Evolutionary conservation across 2,329 filamentous ascomycete genomes (phyloP).

Genomic region (Xylariaceae sp.): DNA sequence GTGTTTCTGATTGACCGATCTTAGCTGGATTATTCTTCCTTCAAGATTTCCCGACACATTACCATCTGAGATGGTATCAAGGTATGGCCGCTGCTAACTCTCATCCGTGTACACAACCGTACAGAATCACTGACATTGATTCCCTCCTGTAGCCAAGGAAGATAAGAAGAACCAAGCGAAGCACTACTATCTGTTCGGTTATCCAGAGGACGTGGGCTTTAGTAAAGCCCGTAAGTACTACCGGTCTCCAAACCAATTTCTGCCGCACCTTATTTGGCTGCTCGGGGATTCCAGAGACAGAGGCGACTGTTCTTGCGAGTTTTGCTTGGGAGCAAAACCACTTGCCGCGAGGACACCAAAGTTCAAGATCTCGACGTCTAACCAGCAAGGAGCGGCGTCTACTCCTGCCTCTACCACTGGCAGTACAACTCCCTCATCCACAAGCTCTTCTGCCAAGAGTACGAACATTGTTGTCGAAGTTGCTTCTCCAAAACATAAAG

Average conservation of each 20-base stretch:
- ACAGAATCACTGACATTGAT: constrained; percentile 1
- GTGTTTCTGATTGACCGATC: constrained; percentile 7
- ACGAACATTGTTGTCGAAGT: not conserved
- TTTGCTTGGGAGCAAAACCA: constrained; percentile 19
- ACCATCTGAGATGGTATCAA: constrained; percentile 22
- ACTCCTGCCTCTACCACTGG: not conserved
- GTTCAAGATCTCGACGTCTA: not conserved
- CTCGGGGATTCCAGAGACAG: constrained; percentile 17
- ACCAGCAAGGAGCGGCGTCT: not conserved
- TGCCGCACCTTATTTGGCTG: constrained; percentile 27
- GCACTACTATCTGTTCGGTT: constrained; percentile 26
- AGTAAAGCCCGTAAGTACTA: constrained; percentile 22
- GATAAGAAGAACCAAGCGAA: constrained; percentile 15
- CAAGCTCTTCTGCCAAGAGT: not conserved
- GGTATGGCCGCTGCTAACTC: not conserved
- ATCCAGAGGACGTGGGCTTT: constrained; percentile 18
- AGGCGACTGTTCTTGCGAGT: constrained; percentile 22
- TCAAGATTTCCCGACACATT: constrained; percentile 16
- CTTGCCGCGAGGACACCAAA: constrained; percentile 15
- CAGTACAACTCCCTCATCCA: not conserved
- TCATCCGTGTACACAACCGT: not conserved
- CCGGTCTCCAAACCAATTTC: constrained; percentile 25
- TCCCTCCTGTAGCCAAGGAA: constrained; percentile 7
- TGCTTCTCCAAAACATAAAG: not conserved
- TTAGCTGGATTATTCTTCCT: constrained; percentile 16